phyloP scores from a whole-genome alignment of 2,329 filamentous ascomycete species.

The Tolypocladium album region DNA sequence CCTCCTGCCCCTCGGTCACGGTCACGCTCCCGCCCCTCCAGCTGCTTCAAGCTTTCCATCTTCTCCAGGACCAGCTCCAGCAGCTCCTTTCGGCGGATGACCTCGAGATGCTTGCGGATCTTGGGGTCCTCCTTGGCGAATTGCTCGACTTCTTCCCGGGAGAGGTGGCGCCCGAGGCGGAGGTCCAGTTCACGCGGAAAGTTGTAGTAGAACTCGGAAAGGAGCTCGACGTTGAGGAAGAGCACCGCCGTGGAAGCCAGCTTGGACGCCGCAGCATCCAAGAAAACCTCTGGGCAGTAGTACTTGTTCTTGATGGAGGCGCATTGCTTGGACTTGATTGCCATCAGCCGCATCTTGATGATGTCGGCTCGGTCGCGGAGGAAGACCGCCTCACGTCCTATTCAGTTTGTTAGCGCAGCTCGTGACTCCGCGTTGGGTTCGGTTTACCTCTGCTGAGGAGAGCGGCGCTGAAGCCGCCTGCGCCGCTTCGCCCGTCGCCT shows the following conservation, averaged over 20 bases:
- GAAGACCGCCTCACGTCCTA: slow-evolving; percentile 87
- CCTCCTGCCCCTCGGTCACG: slow-evolving; percentile 32
- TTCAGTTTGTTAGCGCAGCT: slow-evolving; percentile 12
- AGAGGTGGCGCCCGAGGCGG: slow-evolving; percentile 71
- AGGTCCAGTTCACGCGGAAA: slow-evolving; percentile 89
- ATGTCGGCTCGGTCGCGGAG: slow-evolving; percentile 84
- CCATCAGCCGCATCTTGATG: slow-evolving; percentile 79
- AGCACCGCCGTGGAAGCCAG: slow-evolving; percentile 89
- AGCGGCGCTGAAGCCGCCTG: slow-evolving; percentile 85
- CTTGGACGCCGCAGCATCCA: slow-evolving; percentile 94
- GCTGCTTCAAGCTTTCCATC: slow-evolving; percentile 80
- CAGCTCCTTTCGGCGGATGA: slow-evolving; percentile 84
- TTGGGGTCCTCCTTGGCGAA: slow-evolving; percentile 93
- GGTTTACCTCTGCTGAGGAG: slow-evolving; percentile 71
- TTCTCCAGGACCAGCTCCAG: slow-evolving; percentile 89
- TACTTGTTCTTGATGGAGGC: slow-evolving; percentile 80
- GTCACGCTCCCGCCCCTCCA: slow-evolving; percentile 68
- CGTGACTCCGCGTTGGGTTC: not conserved
- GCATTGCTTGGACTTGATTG: slow-evolving; percentile 87
- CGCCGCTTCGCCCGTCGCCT: slow-evolving; percentile 71
- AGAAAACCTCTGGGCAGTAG: slow-evolving; percentile 91
- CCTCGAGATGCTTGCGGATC: slow-evolving; percentile 78
- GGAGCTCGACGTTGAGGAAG: slow-evolving; percentile 92
- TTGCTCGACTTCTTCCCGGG: slow-evolving; percentile 69
- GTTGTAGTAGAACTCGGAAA: slow-evolving; percentile 96